These are phyloP conservation scores for Polyporus arcularius DNA, from an alignment of 768 basidiomycete species.

Conservation along the genomic window DNA sequence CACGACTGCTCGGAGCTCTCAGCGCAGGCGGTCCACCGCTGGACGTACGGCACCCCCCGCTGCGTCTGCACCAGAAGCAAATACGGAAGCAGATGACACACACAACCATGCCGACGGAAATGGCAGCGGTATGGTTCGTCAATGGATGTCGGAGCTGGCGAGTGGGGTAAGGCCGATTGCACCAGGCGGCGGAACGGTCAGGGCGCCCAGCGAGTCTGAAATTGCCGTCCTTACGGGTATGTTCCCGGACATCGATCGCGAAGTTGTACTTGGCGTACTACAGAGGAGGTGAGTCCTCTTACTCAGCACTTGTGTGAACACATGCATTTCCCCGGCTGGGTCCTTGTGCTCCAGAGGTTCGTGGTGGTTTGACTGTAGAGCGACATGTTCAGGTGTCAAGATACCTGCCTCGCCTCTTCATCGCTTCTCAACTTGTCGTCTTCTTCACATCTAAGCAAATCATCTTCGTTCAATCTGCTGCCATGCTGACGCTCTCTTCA, in stretches of 20 bases:
- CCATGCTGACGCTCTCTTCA: constrained; percentile 2
- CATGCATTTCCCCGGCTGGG: neutral
- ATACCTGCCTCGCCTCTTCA: neutral
- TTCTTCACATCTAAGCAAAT: constrained; percentile 11
- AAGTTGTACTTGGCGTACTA: constrained; percentile 72
- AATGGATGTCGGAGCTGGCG: constrained; percentile 69
- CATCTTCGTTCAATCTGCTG: constrained; percentile 14
- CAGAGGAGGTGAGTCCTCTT: constrained; percentile 68
- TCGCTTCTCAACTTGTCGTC: neutral
- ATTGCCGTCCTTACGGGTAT: constrained; percentile 73
- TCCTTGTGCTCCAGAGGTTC: neutral
- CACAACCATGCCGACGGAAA: constrained; percentile 1
- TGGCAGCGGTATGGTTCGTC: constrained; percentile 52
- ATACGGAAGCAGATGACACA: neutral
- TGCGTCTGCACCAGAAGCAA: constrained; percentile 15
- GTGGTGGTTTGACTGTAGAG: neutral
- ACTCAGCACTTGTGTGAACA: neutral
- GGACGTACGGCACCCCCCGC: constrained; percentile 2
- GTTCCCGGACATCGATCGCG: constrained; percentile 81
- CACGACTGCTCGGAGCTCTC: constrained; percentile 54
- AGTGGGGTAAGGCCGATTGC: constrained; percentile 20
- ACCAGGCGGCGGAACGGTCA: constrained; percentile 37
- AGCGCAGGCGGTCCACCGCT: constrained; percentile 3
- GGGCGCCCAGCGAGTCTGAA: constrained; percentile 75
- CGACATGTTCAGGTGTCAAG: neutral